Base-by-base conservation (phyloP, 805 yeast genomes). In the Candida odintsovae region DNA sequence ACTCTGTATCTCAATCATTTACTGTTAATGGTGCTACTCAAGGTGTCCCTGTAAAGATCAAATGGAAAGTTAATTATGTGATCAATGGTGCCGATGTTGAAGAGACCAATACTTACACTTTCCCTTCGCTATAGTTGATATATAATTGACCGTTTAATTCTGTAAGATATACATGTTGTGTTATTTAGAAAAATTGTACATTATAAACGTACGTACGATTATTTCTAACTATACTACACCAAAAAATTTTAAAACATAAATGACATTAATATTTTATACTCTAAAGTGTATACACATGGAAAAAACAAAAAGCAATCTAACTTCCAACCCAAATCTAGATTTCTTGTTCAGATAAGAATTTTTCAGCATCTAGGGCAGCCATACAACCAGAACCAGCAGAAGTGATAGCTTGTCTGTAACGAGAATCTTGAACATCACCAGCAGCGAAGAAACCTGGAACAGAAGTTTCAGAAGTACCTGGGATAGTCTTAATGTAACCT, bases 301-400 rank as follows among this genome's bases (percentile, higher is more conserved):
- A 33, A 7, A 33, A 33, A 33, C 36, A n/a, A 33, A 33, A 7
- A 12, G 2, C 16, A 33, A 33, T 33, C 18, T 33, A 18, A 33
- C 20, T 3, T 8, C 16, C n/a, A 18, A 9, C 35, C 12, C 9
- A 6, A n/a, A n/a, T 16, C 20, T 33, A 33, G 36, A 33, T 33
- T 33, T 72, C 75, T 45, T 62, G 58, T 56, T 86, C 95, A 40
- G 92, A 71, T 51, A 90, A 66, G 67, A 76, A 86, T 67, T 80
- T 84, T 73, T 90, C 97, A 63, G 92, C 88, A 62, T 94, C 98
- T 51, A 94, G 78, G 50, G 96, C 99, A 61, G 99, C 99, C 97
- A 90, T 92, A 77, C 99, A 94, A 53, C 99, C 99, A 53, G 96
- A 78, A 64, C 99, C 99, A n/a, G 99, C 99, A 67, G 97, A 90